Conservation (phyloP, 1,139 yeast species). For the Fermentozyma sake region DNA sequence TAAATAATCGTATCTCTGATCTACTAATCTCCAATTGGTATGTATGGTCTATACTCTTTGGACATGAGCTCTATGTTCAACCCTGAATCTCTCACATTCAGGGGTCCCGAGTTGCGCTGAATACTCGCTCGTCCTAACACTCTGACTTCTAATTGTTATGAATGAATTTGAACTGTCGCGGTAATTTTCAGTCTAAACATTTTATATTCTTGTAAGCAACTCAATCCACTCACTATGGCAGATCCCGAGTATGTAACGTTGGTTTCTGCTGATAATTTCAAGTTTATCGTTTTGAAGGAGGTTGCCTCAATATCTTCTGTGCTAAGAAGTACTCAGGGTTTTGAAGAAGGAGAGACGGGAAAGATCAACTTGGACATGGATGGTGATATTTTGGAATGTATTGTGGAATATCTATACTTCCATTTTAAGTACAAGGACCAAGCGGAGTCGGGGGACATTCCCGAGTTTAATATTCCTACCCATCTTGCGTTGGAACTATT, state of each 20-base stretch:
- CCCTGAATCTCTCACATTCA: too few relatives aligned
- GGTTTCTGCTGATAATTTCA: constrained; percentile 70
- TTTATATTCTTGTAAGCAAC: too few relatives aligned
- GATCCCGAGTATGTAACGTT: constrained; percentile 49
- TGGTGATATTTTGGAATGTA: constrained; percentile 69
- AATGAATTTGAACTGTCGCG: too few relatives aligned
- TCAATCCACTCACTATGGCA: too few relatives aligned
- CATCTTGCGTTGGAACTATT: constrained; percentile 87
- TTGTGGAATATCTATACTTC: constrained; percentile 82
- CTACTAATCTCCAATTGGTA: too few relatives aligned
- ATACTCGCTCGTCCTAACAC: too few relatives aligned
- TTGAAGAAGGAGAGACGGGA: constrained; percentile 52
- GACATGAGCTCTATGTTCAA: too few relatives aligned
- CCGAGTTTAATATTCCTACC: constrained; percentile 88
- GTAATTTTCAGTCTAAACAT: too few relatives aligned
- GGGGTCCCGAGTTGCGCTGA: too few relatives aligned
- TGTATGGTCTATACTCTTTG: too few relatives aligned
- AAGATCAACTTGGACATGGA: constrained; percentile 59
- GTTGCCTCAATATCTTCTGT: constrained; percentile 87
- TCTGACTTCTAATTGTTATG: too few relatives aligned
- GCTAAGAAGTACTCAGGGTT: constrained; percentile 61
- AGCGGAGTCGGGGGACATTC: constrained; percentile 55
- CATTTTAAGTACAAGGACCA: constrained; percentile 63
- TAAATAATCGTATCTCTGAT: too few relatives aligned
- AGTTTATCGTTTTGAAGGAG: constrained; percentile 61